These are phyloP conservation scores for Solanum chmielewskii DNA, from an alignment of 257 asterid genomes.

Conservation along the genomic window DNA sequence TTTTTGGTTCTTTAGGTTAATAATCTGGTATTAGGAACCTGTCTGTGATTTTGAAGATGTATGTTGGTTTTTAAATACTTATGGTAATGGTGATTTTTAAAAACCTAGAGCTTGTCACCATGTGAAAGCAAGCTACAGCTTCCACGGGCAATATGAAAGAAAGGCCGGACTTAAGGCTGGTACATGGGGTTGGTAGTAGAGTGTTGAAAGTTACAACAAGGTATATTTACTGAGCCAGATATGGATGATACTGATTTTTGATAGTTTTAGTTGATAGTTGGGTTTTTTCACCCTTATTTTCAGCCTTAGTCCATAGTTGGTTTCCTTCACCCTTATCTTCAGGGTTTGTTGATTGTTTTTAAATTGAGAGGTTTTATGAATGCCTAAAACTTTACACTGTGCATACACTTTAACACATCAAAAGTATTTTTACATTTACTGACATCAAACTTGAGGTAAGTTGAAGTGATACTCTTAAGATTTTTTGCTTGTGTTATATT, in stretches of 20 bases:
- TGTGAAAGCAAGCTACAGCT: not conserved
- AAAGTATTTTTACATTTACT: not conserved
- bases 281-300: not conserved
- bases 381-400: not conserved
- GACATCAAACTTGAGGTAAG: not conserved
- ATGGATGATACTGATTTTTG: not conserved
- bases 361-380: not conserved
- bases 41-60: not conserved
- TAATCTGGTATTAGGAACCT: not conserved
- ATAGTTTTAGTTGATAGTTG: not conserved
- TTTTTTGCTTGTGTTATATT: not conserved
- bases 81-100: not conserved
- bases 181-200: conserved; percentile 66
- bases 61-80: not conserved
- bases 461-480: not conserved
- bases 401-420: not conserved
- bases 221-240: conserved; percentile 64
- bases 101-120: not conserved
- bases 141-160: conserved; percentile 64
- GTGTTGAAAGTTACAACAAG: conserved; percentile 41
- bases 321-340: not conserved
- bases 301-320: not conserved
- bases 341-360: not conserved
- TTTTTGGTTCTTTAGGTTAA: not conserved
- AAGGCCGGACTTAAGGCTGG: conserved; percentile 92